phyloP scores from a whole-genome alignment of 345 rosid species.

The Euphorbia lathyris region DNA sequence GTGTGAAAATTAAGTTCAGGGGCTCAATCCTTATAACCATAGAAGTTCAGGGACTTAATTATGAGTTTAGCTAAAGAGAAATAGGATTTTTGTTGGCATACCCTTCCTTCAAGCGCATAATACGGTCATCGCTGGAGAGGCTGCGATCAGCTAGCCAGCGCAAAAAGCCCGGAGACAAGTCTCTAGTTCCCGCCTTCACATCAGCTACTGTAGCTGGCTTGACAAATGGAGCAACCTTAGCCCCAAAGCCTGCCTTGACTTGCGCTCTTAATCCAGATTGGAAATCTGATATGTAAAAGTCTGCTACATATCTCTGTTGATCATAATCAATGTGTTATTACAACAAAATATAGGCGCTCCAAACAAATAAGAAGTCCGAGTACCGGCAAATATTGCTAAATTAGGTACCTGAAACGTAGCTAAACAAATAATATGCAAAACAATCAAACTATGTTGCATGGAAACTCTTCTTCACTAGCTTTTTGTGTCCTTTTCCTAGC shows the following conservation, averaged over 20 bases:
- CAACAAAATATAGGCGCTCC: not conserved
- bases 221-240: slow-evolving; percentile 84
- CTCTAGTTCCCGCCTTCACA: slow-evolving; percentile 52
- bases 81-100: slow-evolving; percentile 21
- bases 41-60: no score
- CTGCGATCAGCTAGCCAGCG: slow-evolving; percentile 77
- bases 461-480: no score
- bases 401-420: not conserved
- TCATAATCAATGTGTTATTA: slow-evolving; percentile 10
- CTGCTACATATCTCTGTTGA: slow-evolving; percentile 79
- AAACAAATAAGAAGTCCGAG: not conserved
- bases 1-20: no score
- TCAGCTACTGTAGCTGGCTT: slow-evolving; percentile 63
- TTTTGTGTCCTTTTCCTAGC: no score
- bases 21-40: no score
- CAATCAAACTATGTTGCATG: not conserved
- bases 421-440: no score
- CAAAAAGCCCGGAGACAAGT: slow-evolving; percentile 69
- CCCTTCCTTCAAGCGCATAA: slow-evolving; percentile 95
- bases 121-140: slow-evolving; percentile 59
- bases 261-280: slow-evolving; percentile 88
- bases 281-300: slow-evolving; percentile 90
- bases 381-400: not conserved
- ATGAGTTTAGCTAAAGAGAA: no score
- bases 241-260: slow-evolving; percentile 89